phyloP scores from a whole-genome alignment of 441 rosid genomes.

The Biscutella laevigata region DNA sequence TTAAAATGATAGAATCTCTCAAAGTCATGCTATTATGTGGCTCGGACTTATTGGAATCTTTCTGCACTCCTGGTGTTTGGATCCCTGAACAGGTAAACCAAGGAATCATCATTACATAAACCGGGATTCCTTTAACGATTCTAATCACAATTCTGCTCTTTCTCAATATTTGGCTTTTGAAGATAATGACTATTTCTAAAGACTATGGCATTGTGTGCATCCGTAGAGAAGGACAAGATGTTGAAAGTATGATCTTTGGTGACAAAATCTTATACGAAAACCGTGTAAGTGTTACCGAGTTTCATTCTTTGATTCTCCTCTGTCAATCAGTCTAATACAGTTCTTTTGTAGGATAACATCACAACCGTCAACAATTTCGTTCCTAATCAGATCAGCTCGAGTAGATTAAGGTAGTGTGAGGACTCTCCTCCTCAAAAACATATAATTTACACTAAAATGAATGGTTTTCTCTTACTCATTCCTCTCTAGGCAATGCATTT shows the following conservation, averaged over 20 bases:
- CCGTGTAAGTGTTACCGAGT: constrained; percentile 31
- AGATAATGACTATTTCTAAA: constrained; percentile 58
- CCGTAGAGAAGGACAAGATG: constrained; percentile 67
- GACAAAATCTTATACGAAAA: constrained; percentile 47
- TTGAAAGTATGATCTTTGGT: constrained; percentile 40
- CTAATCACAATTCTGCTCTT: neutral
- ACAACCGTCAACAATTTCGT: constrained; percentile 50
- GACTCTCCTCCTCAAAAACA: constrained; percentile 1
- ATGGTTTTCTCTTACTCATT: neutral
- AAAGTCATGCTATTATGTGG: constrained; percentile 84
- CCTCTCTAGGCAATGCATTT: constrained; percentile 50
- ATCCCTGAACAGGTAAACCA: constrained; percentile 65
- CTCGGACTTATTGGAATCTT: constrained; percentile 81
- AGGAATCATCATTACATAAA: constrained; percentile 24
- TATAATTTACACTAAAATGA: neutral
- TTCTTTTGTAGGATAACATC: constrained; percentile 40
- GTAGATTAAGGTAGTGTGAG: constrained; percentile 52
- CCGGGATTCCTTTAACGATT: neutral
- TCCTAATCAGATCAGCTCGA: constrained; percentile 75
- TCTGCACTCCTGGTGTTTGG: constrained; percentile 73
- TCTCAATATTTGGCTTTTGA: constrained; percentile 6
- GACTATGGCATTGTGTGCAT: constrained; percentile 82
- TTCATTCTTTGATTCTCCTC: neutral
- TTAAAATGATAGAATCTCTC: constrained; percentile 42
- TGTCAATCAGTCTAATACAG: neutral